Conservation (phyloP, 2,329 filamentous ascomycete species). For the Botryotinia convoluta region DNA sequence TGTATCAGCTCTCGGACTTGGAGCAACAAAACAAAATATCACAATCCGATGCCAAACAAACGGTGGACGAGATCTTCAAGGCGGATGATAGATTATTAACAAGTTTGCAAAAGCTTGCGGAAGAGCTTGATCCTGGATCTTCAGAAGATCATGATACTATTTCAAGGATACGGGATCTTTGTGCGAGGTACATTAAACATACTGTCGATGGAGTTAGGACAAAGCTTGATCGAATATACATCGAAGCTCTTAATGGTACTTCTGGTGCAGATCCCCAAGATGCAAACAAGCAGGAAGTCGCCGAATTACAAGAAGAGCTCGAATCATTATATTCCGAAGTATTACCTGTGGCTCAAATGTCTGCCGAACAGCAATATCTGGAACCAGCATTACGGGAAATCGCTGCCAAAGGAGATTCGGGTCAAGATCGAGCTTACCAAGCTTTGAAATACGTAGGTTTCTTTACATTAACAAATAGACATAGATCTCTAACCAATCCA, state of each 20-base stretch:
- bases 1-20: constrained; percentile 47
- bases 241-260: constrained; percentile 46
- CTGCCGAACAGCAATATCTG: constrained; percentile 64
- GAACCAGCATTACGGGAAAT: constrained; percentile 55
- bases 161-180: constrained; percentile 57
- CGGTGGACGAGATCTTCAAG: constrained; percentile 50
- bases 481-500: background rate
- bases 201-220: constrained; percentile 55
- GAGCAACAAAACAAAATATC: constrained; percentile 51
- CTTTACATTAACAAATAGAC: background rate
- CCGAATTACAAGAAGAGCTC: constrained; percentile 59
- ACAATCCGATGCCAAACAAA: constrained; percentile 47
- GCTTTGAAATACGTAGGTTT: constrained; percentile 52
- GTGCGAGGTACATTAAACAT: constrained; percentile 55
- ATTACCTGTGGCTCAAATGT: constrained; percentile 67
- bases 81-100: constrained; percentile 65
- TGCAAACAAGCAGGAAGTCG: constrained; percentile 42
- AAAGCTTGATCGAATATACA: constrained; percentile 54
- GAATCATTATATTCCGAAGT: constrained; percentile 70
- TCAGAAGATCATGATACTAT: constrained; percentile 53
- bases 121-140: constrained; percentile 54
- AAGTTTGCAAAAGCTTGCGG: constrained; percentile 64
- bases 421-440: constrained; percentile 45
- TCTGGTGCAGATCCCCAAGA: constrained; percentile 17
- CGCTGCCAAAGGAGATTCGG: constrained; percentile 45